Conservation (phyloP, 495 filamentous ascomycete species). For the Niebla homalea region DNA sequence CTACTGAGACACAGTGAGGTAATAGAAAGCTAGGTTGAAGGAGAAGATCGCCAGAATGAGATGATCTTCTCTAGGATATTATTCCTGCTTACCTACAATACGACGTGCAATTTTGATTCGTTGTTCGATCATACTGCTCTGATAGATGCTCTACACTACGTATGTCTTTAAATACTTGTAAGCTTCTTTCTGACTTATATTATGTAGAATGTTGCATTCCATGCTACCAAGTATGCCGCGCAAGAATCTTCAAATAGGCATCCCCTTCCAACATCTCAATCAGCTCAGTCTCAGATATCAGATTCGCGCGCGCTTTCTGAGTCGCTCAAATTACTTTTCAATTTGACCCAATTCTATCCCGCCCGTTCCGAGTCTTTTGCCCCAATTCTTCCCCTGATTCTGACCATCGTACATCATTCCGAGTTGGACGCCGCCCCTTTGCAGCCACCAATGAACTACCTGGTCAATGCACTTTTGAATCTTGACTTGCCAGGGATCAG, state of each 20-base stretch:
- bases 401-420: conserved; percentile 53
- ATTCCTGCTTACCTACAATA: conserved; percentile 76
- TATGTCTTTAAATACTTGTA: conserved; percentile 16
- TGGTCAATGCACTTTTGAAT: conserved; percentile 73
- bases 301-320: conserved; percentile 71
- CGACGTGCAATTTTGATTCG: conserved; percentile 49
- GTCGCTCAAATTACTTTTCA: conserved; percentile 80
- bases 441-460: conserved; percentile 43
- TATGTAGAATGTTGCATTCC: conserved; percentile 49
- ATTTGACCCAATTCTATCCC: conserved; percentile 61
- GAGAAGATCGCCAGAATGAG: conserved; percentile 67
- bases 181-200: background rate
- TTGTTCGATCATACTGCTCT: conserved; percentile 60
- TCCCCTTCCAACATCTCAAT: conserved; percentile 32
- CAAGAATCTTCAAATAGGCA: background rate
- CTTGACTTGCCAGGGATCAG: conserved; percentile 44
- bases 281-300: conserved; percentile 40
- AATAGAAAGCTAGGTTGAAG: background rate
- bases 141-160: conserved; percentile 52
- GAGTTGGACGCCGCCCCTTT: conserved; percentile 44
- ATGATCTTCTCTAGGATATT: conserved; percentile 74
- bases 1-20: background rate
- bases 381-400: conserved; percentile 52
- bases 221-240: conserved; percentile 30
- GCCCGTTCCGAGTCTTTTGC: conserved; percentile 47